Evolutionary conservation across 2,329 filamentous ascomycete species (phyloP), one percentile per base, ranked within the genome.

Genomic region (Aureobasidium vineae): DNA sequence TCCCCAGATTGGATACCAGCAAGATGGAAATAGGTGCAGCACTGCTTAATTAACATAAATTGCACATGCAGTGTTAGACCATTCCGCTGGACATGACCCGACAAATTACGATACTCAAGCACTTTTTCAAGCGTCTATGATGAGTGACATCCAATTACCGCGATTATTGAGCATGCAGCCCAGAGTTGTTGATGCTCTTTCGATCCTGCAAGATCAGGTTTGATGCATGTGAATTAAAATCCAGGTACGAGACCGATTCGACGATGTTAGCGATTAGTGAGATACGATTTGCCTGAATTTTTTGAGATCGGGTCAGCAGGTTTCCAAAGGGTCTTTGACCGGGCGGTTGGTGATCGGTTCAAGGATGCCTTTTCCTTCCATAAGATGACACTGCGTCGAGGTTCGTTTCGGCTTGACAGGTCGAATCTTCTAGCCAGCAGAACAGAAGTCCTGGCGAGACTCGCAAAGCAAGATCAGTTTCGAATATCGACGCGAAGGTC

Each of bases 1-100:
- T 49, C 41, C 41, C 57, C 57, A 61, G 57, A 61, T 61, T 61
- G 57, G 31, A 36, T 38, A 36, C 43, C 28, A 19, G 3, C 5
- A 21, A 23, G 19, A 61, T 38, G 26, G 31, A 23, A n/a, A 49
- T 36, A 49, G 28, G 6, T 61, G 57, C 57, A 61, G 57, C 41
- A 5, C 33, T 28, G 28, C n/a, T 43, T 49, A 61, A 10, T 61
- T 26, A 36, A 19, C 45, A 21, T 38, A 49, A 2, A 61, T 61
- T 61, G 31, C 21, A 15, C 41, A 38, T 61, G 41, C 31, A 28
- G 28, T n/a, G 10, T n/a, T 19, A 8, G 10, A 47, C 57, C 57
- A 26, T 23, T 61, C 57, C 26, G 41, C n/a, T 38, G 57, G 57
- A 15, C 23, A 31, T 26, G 23, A 28, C 16, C 49, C 49, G 26